Conservation (phyloP, 2,329 filamentous ascomycete genomes). For the Aspergillus melleus region DNA sequence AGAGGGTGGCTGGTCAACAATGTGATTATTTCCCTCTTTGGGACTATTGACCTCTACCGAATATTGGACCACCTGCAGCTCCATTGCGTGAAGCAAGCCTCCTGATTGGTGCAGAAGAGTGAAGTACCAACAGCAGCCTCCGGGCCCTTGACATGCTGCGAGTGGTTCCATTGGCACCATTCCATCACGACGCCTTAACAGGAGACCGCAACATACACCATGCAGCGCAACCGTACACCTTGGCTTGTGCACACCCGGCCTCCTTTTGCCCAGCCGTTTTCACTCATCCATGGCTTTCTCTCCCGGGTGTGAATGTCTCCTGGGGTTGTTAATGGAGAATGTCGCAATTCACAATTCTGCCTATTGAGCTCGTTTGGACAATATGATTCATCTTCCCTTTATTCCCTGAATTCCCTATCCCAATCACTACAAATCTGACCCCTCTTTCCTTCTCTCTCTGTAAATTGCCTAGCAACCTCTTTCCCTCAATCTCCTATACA, state of each 20-base stretch:
- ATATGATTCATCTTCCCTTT: background rate
- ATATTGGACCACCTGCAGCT: background rate
- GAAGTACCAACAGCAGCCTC: background rate
- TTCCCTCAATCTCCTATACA: background rate
- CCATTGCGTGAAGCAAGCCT: background rate
- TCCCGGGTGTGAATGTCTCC: background rate
- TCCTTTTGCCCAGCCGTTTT: background rate
- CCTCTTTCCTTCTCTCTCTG: background rate
- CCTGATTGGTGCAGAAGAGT: background rate
- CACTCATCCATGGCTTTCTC: background rate
- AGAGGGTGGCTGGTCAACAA: background rate
- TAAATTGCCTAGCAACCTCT: background rate
- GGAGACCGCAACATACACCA: background rate
- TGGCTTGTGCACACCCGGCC: background rate
- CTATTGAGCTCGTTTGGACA: background rate
- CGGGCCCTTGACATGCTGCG: background rate
- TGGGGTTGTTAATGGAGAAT: background rate
- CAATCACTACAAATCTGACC: background rate
- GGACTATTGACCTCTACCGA: background rate
- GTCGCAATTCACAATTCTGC: background rate
- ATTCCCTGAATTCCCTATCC: background rate
- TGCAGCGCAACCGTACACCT: background rate
- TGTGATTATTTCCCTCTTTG: background rate
- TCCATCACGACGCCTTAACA: background rate
- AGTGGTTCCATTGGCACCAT: background rate